These are phyloP conservation scores for Copromyces sp. DNA, from an alignment of 495 filamentous ascomycete species.

Conservation along the genomic window DNA sequence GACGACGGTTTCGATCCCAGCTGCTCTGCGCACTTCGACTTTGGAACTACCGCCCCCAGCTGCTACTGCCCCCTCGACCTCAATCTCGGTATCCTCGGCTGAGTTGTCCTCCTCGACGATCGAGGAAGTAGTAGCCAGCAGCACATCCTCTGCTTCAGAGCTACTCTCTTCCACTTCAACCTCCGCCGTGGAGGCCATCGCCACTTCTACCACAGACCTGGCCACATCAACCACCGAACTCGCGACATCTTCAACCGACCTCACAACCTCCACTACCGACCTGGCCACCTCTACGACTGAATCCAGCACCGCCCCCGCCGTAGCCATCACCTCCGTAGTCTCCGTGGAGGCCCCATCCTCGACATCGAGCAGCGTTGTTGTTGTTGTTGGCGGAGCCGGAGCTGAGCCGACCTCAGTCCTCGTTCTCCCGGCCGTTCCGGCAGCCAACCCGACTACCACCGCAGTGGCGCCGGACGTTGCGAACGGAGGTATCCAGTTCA, in stretches of 20 bases:
- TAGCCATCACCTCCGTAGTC: neutral
- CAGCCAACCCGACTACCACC: neutral
- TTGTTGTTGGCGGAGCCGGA: neutral
- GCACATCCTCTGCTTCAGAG: neutral
- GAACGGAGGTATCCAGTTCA: constrained; percentile 7
- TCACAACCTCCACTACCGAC: constrained; percentile 11
- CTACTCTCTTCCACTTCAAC: no score
- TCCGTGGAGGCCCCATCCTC: constrained; percentile 8
- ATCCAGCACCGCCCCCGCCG: neutral
- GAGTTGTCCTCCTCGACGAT: neutral
- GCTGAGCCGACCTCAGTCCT: constrained; percentile 15
- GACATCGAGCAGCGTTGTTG: neutral
- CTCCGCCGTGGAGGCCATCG: no score
- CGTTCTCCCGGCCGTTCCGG: constrained; percentile 3
- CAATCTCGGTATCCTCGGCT: neutral
- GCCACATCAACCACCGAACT: constrained; percentile 1
- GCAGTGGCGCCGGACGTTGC: neutral
- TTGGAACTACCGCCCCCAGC: constrained; percentile 5
- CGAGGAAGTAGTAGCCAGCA: neutral
- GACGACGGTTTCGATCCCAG: constrained; percentile 15
- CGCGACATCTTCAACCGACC: neutral
- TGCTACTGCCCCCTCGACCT: neutral
- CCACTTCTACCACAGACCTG: neutral
- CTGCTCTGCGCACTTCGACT: constrained; percentile 12
- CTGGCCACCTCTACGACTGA: neutral